Evolutionary conservation across 345 rosid species (phyloP), one percentile per base, ranked within the genome.

Genomic region (Lagerstroemia speciosa): DNA sequence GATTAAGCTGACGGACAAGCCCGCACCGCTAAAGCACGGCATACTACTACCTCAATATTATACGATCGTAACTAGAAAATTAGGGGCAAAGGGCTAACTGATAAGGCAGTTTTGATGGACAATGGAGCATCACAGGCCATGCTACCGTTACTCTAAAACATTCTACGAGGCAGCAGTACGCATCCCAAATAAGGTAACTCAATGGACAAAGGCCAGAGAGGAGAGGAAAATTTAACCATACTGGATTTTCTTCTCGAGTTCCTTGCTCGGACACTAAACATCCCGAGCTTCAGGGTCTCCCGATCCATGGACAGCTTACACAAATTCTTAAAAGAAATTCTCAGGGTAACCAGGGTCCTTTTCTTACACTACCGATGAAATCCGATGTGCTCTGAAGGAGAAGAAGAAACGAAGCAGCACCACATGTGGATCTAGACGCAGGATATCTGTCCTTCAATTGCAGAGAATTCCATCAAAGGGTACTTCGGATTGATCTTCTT

Each of bases 231-330:
- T 3, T 58, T 12, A 58, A 58, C 63, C 63, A 26, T 58, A 33
- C 29, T 58, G 34, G 12, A 70, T 5, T 30, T 62, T 73, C 85
- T 82, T 81, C 85, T 78, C 85, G 74, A 89, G 68, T 55, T 86
- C 92, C 75, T 86, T 86, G 97, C 82, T 41, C 86, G 88, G 37
- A 90, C 89, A 68, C 90, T 86, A 89, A 93, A 79, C 91, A 89
- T 82, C 72, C 89, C 91, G 29, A 93, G 86, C 79, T 79, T 91
- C 77, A 89, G 52, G 0, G 89, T 76, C 82, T 85, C 96, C 73
- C 81, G 82, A 73, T 89, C 96, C 6, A 85, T 86, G 8, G 96
- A 82, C 68, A 86, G 78, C 73, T 81, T 83, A 70, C n/a, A n/a
- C n/a, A n/a, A n/a, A n/a, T n/a, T n/a, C n/a, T n/a, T n/a, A n/a